Conservation (phyloP, 768 basidiomycete genomes). For the Collybia mongolica region DNA sequence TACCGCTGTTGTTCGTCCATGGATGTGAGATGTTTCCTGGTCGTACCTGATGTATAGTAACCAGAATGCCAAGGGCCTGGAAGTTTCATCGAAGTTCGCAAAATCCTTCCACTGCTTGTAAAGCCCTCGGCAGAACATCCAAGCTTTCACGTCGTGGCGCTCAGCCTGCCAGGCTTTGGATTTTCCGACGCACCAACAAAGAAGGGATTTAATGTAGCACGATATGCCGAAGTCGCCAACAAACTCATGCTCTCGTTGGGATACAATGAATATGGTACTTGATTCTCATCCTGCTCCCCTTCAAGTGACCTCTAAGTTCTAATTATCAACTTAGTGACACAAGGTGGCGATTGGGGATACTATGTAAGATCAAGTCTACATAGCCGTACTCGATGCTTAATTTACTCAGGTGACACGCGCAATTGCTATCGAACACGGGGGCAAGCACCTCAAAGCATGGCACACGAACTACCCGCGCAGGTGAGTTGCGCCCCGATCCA, state of each 20-base stretch:
- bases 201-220: slow-evolving; percentile 44
- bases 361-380: slow-evolving; percentile 21
- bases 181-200: slow-evolving; percentile 57
- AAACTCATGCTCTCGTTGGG: slow-evolving; percentile 50
- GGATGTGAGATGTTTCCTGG: slow-evolving; percentile 37
- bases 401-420: slow-evolving; percentile 16
- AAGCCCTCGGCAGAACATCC: slow-evolving; percentile 41
- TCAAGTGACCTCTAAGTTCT: no score
- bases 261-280: slow-evolving; percentile 45
- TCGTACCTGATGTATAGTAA: not conserved
- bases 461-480: slow-evolving; percentile 35
- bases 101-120: slow-evolving; percentile 54
- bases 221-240: slow-evolving; percentile 55
- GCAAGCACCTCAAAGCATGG: slow-evolving; percentile 43
- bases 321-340: slow-evolving; percentile 27
- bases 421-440: slow-evolving; percentile 22
- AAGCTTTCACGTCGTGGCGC: slow-evolving; percentile 62
- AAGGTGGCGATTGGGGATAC: slow-evolving; percentile 49
- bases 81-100: slow-evolving; percentile 54
- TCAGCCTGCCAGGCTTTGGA: slow-evolving; percentile 59
- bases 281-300: no score
- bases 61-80: slow-evolving; percentile 50
- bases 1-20: slow-evolving; percentile 45
- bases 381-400: not conserved
- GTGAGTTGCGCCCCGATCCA: slow-evolving; percentile 33